Percentiles rank a stretch among this genome's conserved stretches.
Conservation (phyloP, 1,139 yeast genomes). For the Pneumocystis sp. region DNA sequence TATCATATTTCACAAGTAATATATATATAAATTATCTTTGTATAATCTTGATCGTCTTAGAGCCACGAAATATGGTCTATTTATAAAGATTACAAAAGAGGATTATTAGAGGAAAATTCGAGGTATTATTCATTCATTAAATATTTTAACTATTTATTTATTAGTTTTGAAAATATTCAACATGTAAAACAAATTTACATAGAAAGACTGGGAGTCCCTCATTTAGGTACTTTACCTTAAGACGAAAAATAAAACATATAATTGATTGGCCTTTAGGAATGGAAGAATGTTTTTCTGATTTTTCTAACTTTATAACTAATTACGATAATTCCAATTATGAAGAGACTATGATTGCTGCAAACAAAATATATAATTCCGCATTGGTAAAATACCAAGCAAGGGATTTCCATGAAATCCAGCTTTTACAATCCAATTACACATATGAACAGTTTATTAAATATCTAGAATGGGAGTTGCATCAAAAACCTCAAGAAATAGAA, state of each 20-base stretch:
- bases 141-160: too few species aligned
- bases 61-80: conserved; percentile 29
- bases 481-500: conserved; percentile 10
- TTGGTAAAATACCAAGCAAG: conserved; percentile 18
- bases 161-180: conserved; percentile 11
- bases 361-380: conserved; percentile 26
- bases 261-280: conserved; percentile 23
- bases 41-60: not conserved
- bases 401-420: conserved; percentile 17
- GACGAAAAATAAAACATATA: conserved; percentile 32
- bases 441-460: not conserved
- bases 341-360: conserved; percentile 29
- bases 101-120: not conserved
- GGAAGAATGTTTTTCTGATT: conserved; percentile 31
- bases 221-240: conserved; percentile 27
- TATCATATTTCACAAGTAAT: conserved; percentile 25
- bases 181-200: conserved; percentile 23
- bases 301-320: conserved; percentile 32
- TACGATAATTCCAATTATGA: conserved; percentile 27
- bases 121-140: not conserved
- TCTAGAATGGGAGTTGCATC: conserved; percentile 10
- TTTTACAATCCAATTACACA: not conserved
- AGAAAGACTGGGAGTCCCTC: conserved; percentile 32
- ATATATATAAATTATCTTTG: not conserved
- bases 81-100: conserved; percentile 13